These are phyloP conservation scores for Candida sojae DNA, from an alignment of 1,139 yeast species.

Conservation along the genomic window DNA sequence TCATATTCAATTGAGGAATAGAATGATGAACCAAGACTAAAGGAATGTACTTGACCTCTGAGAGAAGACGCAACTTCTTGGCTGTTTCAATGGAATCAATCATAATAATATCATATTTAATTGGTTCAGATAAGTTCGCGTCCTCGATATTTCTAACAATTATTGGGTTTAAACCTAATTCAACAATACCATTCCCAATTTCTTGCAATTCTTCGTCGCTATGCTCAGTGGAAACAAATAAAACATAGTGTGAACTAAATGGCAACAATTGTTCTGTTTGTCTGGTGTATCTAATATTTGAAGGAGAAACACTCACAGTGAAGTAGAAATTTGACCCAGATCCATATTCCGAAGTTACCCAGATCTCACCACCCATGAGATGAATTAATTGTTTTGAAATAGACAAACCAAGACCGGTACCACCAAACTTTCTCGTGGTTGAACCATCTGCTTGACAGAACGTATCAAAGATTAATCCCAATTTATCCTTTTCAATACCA, in stretches of 20 bases:
- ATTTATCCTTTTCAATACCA: slow-evolving; percentile 80
- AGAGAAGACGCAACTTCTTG: slow-evolving; percentile 61
- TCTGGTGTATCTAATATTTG: slow-evolving; percentile 61
- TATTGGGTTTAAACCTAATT: slow-evolving; percentile 49
- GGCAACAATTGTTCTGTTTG: slow-evolving; percentile 73
- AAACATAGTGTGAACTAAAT: slow-evolving; percentile 66
- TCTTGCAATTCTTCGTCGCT: slow-evolving; percentile 50
- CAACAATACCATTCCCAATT: slow-evolving; percentile 40
- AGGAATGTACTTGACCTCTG: slow-evolving; percentile 81
- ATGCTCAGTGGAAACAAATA: slow-evolving; percentile 71
- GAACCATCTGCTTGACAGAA: slow-evolving; percentile 94
- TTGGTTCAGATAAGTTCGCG: slow-evolving; percentile 54
- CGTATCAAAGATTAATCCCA: slow-evolving; percentile 82
- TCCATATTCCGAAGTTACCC: slow-evolving; percentile 86
- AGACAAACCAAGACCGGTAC: slow-evolving; percentile 84
- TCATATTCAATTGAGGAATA: slow-evolving; percentile 77
- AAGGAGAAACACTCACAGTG: slow-evolving; percentile 77
- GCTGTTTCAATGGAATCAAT: slow-evolving; percentile 81
- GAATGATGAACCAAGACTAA: slow-evolving; percentile 75
- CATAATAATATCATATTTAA: slow-evolving; percentile 74
- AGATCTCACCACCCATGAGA: slow-evolving; percentile 87
- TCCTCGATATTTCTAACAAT: slow-evolving; percentile 54
- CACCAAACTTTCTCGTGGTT: slow-evolving; percentile 88
- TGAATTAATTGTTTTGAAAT: slow-evolving; percentile 85
- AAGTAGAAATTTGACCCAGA: slow-evolving; percentile 80